Evolutionary conservation across 1,139 yeast genomes (phyloP).

Genomic region (Geotrichum europaeum): DNA sequence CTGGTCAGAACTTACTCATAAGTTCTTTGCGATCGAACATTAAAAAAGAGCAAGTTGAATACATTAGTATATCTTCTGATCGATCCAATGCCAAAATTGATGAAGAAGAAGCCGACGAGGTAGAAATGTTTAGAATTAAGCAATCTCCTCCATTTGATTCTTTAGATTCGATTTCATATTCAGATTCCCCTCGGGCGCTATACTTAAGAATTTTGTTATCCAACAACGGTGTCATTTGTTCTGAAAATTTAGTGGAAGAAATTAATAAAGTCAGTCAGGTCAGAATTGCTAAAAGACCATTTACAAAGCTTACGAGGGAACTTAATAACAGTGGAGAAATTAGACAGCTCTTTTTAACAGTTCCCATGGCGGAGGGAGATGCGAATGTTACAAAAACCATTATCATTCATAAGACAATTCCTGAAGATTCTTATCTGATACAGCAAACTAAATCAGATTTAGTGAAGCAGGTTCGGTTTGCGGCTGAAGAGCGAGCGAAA

Average conservation of each 20-base stretch:
- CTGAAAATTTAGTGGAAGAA: not conserved
- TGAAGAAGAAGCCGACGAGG: not conserved
- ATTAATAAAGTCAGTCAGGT: not conserved
- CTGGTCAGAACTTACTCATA: not conserved
- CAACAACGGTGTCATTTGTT: slow-evolving; percentile 3
- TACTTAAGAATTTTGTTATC: not conserved
- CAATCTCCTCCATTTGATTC: not conserved
- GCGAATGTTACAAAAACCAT: slow-evolving; percentile 2
- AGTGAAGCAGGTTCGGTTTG: not conserved
- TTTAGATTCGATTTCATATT: not conserved
- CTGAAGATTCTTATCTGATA: not conserved
- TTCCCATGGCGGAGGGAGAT: slow-evolving; percentile 2
- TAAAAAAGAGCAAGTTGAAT: not conserved
- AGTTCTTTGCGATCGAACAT: not conserved
- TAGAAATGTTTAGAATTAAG: not conserved
- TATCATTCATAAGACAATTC: not conserved
- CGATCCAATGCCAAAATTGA: not conserved
- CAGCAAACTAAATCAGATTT: not conserved
- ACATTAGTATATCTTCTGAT: not conserved
- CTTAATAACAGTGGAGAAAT: not conserved
- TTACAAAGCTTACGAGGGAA: not conserved
- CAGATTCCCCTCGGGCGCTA: not conserved
- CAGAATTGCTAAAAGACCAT: slow-evolving; percentile 8
- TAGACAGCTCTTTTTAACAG: slow-evolving; percentile 4
- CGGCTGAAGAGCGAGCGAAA: not conserved